phyloP scores from a whole-genome alignment of 192 early-diverging fungal species.

The Thoreauomyces humboldtii region DNA sequence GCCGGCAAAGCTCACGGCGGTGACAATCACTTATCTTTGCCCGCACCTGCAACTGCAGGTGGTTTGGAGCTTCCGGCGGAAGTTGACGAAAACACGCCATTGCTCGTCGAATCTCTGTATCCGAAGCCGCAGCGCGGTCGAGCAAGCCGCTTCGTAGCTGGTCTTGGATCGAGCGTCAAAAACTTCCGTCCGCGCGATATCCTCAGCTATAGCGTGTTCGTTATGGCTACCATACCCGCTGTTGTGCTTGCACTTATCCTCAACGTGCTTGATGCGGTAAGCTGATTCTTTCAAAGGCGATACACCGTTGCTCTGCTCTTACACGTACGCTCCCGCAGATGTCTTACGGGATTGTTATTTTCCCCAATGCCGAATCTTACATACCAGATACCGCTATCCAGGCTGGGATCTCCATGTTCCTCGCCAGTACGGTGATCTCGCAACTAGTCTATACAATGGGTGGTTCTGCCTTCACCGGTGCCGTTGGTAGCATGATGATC shows the following conservation, averaged over 20 bases:
- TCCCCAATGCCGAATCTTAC: constrained; percentile 66
- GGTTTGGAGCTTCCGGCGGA: too few relatives aligned
- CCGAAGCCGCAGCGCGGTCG: too few relatives aligned
- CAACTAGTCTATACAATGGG: constrained; percentile 59
- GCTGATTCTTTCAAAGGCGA: background rate
- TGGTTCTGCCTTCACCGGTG: constrained; percentile 87
- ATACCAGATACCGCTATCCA: constrained; percentile 47
- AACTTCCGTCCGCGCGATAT: constrained; percentile 5
- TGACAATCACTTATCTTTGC: too few relatives aligned
- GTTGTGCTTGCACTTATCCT: constrained; percentile 86
- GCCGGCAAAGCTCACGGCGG: too few relatives aligned
- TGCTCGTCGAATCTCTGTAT: too few relatives aligned
- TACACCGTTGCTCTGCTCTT: background rate
- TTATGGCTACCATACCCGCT: constrained; percentile 61
- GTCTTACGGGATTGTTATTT: constrained; percentile 77
- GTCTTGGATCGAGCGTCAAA: background rate
- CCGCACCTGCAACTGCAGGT: too few relatives aligned
- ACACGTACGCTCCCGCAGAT: constrained; percentile 17
- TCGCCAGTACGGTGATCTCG: constrained; percentile 61
- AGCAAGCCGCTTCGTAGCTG: background rate
- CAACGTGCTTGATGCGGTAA: constrained; percentile 88
- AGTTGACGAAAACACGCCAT: too few relatives aligned
- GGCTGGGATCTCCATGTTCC: constrained; percentile 93
- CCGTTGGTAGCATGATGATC: constrained; percentile 89
- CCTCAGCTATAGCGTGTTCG: constrained; percentile 4